A percentile compares a stretch with the other conserved stretches of the same genome.
phyloP scores from a whole-genome alignment of 495 filamentous ascomycete species.

The Hypoxylon fuscum region DNA sequence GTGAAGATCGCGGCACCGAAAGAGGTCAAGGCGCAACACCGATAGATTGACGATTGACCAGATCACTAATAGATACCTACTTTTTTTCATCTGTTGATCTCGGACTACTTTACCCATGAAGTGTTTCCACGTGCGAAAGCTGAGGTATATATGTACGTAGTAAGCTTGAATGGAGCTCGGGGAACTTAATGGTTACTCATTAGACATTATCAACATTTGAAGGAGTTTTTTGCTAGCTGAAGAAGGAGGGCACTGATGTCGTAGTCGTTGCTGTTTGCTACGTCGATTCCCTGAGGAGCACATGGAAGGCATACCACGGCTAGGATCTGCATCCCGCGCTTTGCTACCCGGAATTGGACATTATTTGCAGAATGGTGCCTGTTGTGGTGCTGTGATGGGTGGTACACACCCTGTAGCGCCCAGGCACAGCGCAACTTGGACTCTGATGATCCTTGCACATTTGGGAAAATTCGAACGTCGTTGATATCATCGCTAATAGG shows the following conservation, averaged over 20 bases:
- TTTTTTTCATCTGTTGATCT: no score
- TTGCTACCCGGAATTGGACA: constrained; percentile 12
- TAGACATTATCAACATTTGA: constrained; percentile 3
- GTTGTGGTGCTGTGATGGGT: constrained; percentile 1
- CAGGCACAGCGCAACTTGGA: constrained; percentile 30
- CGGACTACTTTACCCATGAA: no score
- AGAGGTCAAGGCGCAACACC: no score
- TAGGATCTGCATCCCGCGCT: constrained; percentile 22
- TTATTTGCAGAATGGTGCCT: constrained; percentile 34
- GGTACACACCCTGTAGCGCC: constrained; percentile 23
- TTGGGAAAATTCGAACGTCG: constrained; percentile 28
- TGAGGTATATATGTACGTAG: no score
- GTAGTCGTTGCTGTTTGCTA: no score
- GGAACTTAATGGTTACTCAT: constrained; percentile 11
- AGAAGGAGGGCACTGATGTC: no score
- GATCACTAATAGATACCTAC: no score
- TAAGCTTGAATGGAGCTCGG: constrained; percentile 9
- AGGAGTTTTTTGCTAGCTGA: background rate
- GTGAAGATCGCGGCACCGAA: no score
- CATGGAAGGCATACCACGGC: background rate
- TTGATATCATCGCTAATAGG: constrained; percentile 37
- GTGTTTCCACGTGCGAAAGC: background rate
- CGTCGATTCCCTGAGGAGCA: no score
- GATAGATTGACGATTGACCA: no score
- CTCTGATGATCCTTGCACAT: constrained; percentile 36